Evolutionary conservation across 345 rosid genomes (phyloP), one percentile per base, ranked within the genome.

Genomic region (Clarkia xantiana): DNA sequence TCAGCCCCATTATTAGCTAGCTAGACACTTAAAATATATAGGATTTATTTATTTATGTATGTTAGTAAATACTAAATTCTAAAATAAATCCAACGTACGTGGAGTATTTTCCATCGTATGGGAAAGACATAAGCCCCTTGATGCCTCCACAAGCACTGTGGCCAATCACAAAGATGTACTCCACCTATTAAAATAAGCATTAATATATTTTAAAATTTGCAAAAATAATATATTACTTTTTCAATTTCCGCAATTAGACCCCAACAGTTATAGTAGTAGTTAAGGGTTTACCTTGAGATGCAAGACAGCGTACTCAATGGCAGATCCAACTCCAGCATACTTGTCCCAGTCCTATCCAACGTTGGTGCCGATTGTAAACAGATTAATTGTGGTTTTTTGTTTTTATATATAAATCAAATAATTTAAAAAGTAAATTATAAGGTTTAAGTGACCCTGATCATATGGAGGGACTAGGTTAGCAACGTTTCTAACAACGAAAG

Each of bases 141-240:
- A 90, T 90, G 17, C 97, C 98, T 63, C 98, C 97, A 52, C 97
- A 90, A 59, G 68, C 66, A 45, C 98, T 83, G 81, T 90, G 98
- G 0, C 97, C 95, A 40, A 90, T 82, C 34, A 90, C 82, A 49
- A 91, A 84, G 44, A 86, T 90, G 74, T 81, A 68, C 45, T 67
- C 64, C 20, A 90, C 97, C 97, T 88, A 77, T 34, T 18, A 54
- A 16, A 1, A 15, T 43, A 19, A 52, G 2, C 14, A 7, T n/a
- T n/a, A n/a, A n/a, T n/a, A n/a, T n/a, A n/a, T n/a, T n/a, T n/a
- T n/a, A n/a, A n/a, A n/a, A n/a, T n/a, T n/a, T n/a, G n/a, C n/a
- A n/a, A n/a, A n/a, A n/a, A n/a, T n/a, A n/a, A n/a, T n/a, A n/a
- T n/a, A n/a, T n/a, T n/a, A n/a, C n/a, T n/a, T n/a, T n/a, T n/a